Conservation (phyloP, 495 filamentous ascomycete genomes). For the Tetracladium marchalianum region DNA sequence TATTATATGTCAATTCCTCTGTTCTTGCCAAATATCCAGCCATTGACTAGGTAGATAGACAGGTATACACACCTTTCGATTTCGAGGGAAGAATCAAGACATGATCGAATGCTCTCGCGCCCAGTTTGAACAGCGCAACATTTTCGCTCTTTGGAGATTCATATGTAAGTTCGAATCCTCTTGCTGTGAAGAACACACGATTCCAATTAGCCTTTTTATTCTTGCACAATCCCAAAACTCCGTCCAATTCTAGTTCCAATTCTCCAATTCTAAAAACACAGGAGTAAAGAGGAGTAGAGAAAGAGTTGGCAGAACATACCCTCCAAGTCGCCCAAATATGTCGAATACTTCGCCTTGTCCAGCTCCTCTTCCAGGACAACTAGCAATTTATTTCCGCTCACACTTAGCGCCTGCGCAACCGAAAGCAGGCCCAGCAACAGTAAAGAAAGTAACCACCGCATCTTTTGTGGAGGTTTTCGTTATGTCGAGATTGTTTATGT, state of each 20-base stretch:
- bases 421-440: constrained; percentile 53
- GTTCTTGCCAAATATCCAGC: background rate
- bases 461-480: constrained; percentile 29
- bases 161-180: constrained; percentile 72
- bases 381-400: constrained; percentile 69
- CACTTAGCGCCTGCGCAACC: constrained; percentile 66
- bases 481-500: constrained; percentile 8
- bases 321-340: constrained; percentile 72
- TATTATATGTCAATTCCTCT: constrained; percentile 4
- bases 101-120: constrained; percentile 85
- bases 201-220: background rate
- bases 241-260: background rate
- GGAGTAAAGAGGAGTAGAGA: constrained; percentile 6
- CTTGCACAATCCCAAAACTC: too few relatives aligned
- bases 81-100: constrained; percentile 77
- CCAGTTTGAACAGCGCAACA: constrained; percentile 75
- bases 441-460: constrained; percentile 70
- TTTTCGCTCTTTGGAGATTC: constrained; percentile 79
- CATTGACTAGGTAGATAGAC: too few relatives aligned
- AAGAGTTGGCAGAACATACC: constrained; percentile 41
- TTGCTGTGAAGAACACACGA: constrained; percentile 39
- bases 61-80: constrained; percentile 82
- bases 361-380: constrained; percentile 76
- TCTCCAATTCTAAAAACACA: background rate
- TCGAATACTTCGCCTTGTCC: constrained; percentile 71